These are phyloP conservation scores for Phytopythium mirpurense DNA, from an alignment of 352 stramenopile genomes.

Conservation along the genomic window DNA sequence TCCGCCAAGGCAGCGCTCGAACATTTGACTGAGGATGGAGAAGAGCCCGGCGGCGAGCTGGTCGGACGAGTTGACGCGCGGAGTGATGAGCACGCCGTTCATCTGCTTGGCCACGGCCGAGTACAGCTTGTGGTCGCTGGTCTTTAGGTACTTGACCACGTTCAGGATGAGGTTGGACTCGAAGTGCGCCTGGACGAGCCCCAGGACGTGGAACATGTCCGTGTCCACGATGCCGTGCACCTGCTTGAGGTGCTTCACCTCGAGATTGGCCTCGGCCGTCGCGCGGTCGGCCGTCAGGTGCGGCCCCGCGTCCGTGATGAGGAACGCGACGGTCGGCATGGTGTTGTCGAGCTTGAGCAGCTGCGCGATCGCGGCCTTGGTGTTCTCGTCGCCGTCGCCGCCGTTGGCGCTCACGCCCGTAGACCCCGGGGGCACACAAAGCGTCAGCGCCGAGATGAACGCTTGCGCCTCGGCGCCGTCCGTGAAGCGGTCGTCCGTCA, in stretches of 20 bases:
- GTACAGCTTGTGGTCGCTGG: slow-evolving; percentile 47
- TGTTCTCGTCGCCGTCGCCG: slow-evolving; percentile 60
- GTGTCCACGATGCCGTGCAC: slow-evolving; percentile 40
- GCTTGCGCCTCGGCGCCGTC: slow-evolving; percentile 31
- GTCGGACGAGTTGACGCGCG: slow-evolving; percentile 22
- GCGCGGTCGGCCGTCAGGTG: slow-evolving; percentile 32
- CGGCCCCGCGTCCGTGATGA: slow-evolving; percentile 58
- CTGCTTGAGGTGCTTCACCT: slow-evolving; percentile 37
- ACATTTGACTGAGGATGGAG: slow-evolving; percentile 53
- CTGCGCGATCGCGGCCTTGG: slow-evolving; percentile 55
- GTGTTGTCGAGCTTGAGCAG: slow-evolving; percentile 39
- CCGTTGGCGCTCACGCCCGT: slow-evolving; percentile 32
- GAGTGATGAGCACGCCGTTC: slow-evolving; percentile 53
- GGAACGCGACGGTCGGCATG: slow-evolving; percentile 56
- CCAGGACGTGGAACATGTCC: slow-evolving; percentile 51
- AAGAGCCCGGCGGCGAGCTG: slow-evolving; percentile 40
- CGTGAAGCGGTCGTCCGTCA: slow-evolving; percentile 58
- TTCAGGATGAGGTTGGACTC: slow-evolving; percentile 49
- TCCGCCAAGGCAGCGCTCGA: slow-evolving; percentile 22
- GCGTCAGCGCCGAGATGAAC: slow-evolving; percentile 36
- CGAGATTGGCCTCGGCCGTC: slow-evolving; percentile 31
- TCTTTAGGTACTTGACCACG: slow-evolving; percentile 58
- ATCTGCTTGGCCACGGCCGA: slow-evolving; percentile 53
- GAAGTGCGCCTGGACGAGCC: slow-evolving; percentile 43
- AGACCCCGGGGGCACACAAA: slow-evolving; percentile 38